phyloP scores from a whole-genome alignment of 306 rosid genomes.

The Myrica gale region DNA sequence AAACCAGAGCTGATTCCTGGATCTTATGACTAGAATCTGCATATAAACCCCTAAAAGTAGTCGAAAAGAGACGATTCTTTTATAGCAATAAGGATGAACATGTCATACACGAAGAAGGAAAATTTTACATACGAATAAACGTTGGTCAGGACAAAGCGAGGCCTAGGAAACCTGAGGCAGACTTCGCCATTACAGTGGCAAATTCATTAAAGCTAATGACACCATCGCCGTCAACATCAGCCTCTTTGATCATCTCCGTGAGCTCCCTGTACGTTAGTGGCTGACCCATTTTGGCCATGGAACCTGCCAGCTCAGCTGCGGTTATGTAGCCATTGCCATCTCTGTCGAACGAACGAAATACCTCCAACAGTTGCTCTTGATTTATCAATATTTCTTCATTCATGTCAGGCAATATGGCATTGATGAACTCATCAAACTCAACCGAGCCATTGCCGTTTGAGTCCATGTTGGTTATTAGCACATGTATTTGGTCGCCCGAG shows the following conservation, averaged over 20 bases:
- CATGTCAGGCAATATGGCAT: conserved; percentile 56
- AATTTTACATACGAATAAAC: background rate
- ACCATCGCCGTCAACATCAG: conserved; percentile 78
- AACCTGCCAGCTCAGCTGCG: conserved; percentile 70
- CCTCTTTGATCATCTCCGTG: conserved; percentile 80
- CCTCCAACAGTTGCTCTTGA: conserved; percentile 58
- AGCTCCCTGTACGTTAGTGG: conserved; percentile 69
- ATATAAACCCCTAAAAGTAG: background rate
- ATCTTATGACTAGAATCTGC: no score
- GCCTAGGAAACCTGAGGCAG: conserved; percentile 65
- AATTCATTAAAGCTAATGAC: conserved; percentile 76
- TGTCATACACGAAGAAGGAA: no score
- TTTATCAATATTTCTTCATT: conserved; percentile 44
- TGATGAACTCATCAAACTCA: conserved; percentile 78
- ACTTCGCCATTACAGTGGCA: conserved; percentile 61
- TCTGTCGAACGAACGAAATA: conserved; percentile 70
- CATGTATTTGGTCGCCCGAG: conserved; percentile 63
- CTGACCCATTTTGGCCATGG: conserved; percentile 91
- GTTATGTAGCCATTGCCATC: conserved; percentile 76
- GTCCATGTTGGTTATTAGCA: conserved; percentile 55
- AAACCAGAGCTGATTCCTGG: no score
- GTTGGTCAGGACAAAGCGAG: conserved; percentile 26
- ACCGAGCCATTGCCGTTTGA: conserved; percentile 69
- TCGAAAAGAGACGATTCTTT: background rate
- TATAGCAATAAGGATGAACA: background rate